Conservation (phyloP, 2,329 filamentous ascomycete genomes). For the Ophiostoma perfectum region DNA sequence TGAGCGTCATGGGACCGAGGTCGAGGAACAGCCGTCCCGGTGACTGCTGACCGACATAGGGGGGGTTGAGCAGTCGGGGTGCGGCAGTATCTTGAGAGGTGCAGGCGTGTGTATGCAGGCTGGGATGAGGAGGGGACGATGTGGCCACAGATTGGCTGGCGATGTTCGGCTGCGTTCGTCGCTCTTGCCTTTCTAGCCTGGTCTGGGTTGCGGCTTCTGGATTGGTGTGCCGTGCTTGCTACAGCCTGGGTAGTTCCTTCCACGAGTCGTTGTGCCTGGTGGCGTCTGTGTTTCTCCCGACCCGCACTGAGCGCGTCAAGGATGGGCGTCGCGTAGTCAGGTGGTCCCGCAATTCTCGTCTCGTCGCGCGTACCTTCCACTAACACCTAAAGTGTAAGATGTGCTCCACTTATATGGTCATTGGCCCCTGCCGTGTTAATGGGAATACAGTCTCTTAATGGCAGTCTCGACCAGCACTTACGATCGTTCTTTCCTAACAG, state of each 20-base stretch:
- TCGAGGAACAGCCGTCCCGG: slow-evolving; percentile 35
- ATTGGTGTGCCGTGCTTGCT: slow-evolving; percentile 11
- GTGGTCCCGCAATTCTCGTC: slow-evolving; percentile 18
- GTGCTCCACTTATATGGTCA: not conserved
- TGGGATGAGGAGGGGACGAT: not conserved
- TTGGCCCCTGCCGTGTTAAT: slow-evolving; percentile 9
- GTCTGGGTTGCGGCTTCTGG: not conserved
- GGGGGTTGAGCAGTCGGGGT: too few species aligned
- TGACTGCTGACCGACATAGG: slow-evolving; percentile 28
- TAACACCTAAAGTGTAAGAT: slow-evolving; percentile 8
- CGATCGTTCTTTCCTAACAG: not conserved
- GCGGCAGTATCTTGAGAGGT: not conserved
- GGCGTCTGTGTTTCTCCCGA: slow-evolving; percentile 25
- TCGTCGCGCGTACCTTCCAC: slow-evolving; percentile 15
- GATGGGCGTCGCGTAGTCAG: slow-evolving; percentile 21
- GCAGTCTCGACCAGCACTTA: not conserved
- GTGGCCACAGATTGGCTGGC: slow-evolving; percentile 18
- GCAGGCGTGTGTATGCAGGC: not conserved
- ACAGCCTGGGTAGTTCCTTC: slow-evolving; percentile 15
- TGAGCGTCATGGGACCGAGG: slow-evolving; percentile 55
- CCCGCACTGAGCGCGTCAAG: slow-evolving; percentile 24
- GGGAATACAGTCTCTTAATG: not conserved
- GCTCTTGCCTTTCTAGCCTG: slow-evolving; percentile 3
- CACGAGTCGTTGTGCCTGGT: slow-evolving; percentile 1
- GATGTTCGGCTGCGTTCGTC: not conserved